phyloP scores from a whole-genome alignment of 495 filamentous ascomycete species.

The Cercophora scortea region DNA sequence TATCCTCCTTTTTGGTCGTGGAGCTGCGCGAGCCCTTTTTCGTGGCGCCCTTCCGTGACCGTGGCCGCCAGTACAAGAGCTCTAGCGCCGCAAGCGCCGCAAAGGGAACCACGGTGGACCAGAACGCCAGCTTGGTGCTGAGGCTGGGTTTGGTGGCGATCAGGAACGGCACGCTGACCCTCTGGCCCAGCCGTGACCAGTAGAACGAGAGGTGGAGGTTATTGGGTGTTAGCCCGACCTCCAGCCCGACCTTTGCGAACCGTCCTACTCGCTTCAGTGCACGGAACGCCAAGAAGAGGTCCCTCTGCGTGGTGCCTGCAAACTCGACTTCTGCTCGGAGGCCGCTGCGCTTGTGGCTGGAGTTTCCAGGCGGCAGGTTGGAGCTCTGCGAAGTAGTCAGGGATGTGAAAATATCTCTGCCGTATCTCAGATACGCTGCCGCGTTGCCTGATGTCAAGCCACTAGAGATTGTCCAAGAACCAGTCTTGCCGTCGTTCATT shows the following conservation, averaged over 20 bases:
- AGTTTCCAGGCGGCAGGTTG: not conserved
- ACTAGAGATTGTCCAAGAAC: slow-evolving; percentile 16
- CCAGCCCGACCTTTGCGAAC: slow-evolving; percentile 19
- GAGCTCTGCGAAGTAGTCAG: not conserved
- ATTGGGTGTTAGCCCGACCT: slow-evolving; percentile 13
- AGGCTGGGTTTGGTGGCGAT: slow-evolving; percentile 12
- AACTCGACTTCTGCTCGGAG: slow-evolving; percentile 21
- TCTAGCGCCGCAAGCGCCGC: slow-evolving; percentile 43
- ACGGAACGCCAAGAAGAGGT: slow-evolving; percentile 19
- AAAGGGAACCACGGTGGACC: slow-evolving; percentile 40
- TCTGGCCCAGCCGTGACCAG: slow-evolving; percentile 29
- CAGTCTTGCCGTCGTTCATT: slow-evolving; percentile 3
- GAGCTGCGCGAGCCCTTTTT: slow-evolving; percentile 21
- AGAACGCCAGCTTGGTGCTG: slow-evolving; percentile 17
- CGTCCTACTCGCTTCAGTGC: slow-evolving; percentile 13
- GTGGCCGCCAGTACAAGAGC: slow-evolving; percentile 32
- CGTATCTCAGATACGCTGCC: slow-evolving; percentile 18
- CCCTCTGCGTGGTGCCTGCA: slow-evolving; percentile 6
- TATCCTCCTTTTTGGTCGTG: slow-evolving; percentile 19
- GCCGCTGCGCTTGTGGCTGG: not conserved
- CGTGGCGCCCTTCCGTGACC: slow-evolving; percentile 28
- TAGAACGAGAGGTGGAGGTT: slow-evolving; percentile 27
- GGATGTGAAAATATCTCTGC: slow-evolving; percentile 11
- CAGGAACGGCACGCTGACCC: slow-evolving; percentile 24
- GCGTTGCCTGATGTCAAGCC: slow-evolving; percentile 9